These are phyloP conservation scores for Chaetomium strumarium DNA, from an alignment of 2,329 filamentous ascomycete species.

Conservation along the genomic window DNA sequence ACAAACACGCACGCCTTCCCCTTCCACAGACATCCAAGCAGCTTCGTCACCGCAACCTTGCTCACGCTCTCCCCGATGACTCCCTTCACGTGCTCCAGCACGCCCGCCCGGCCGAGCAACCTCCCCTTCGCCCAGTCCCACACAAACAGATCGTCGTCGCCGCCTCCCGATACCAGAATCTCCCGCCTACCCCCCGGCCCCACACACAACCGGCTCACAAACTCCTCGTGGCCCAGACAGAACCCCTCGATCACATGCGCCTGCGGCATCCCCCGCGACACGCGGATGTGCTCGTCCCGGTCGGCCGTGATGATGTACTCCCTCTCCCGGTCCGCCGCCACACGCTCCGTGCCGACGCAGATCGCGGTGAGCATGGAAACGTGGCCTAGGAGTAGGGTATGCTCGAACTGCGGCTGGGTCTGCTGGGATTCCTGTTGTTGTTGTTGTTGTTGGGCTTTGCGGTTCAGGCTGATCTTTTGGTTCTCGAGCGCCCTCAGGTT, in stretches of 20 bases:
- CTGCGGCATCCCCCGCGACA: conserved; percentile 73
- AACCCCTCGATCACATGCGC: conserved; percentile 83
- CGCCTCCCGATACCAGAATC: conserved; percentile 79
- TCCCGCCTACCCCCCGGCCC: conserved; percentile 45
- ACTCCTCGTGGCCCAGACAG: conserved; percentile 82
- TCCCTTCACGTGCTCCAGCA: conserved; percentile 41
- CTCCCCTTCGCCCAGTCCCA: conserved; percentile 70
- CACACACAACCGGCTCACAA: conserved; percentile 71
- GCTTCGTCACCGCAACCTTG: conserved; percentile 44
- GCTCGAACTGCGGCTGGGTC: conserved; percentile 53
- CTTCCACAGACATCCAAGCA: conserved; percentile 27
- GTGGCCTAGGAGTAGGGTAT: conserved; percentile 78
- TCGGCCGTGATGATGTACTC: conserved; percentile 51
- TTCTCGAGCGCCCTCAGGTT: conserved; percentile 56
- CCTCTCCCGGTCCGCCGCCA: conserved; percentile 11
- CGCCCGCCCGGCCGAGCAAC: conserved; percentile 48
- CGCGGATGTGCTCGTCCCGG: conserved; percentile 70
- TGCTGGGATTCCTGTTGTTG: not conserved
- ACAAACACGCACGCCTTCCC: conserved; percentile 31
- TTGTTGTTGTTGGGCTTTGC: conserved; percentile 4
- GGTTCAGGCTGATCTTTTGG: conserved; percentile 43
- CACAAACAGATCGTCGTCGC: conserved; percentile 69
- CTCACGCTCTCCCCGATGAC: conserved; percentile 25
- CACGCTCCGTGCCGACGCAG: conserved; percentile 25
- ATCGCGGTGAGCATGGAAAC: conserved; percentile 90